phyloP scores from a whole-genome alignment of 345 rosid species.

The Eucalyptus cloeziana region DNA sequence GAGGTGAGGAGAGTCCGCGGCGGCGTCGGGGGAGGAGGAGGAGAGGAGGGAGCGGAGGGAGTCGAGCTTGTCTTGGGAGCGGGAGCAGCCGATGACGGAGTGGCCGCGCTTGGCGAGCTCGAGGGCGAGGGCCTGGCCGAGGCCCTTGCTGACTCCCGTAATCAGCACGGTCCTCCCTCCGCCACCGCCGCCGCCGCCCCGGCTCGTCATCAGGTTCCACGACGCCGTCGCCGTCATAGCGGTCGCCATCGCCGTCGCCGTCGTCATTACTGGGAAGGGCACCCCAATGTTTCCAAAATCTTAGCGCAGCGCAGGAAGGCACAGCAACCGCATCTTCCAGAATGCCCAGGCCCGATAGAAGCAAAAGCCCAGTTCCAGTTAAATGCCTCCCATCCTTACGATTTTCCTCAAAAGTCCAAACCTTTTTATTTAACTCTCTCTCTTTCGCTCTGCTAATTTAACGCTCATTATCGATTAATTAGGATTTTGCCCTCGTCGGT shows the following conservation, averaged over 20 bases:
- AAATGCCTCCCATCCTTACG: not conserved
- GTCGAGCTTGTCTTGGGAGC: conserved; percentile 61
- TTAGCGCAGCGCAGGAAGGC: not conserved
- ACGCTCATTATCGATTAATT: not conserved
- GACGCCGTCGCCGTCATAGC: conserved; percentile 1
- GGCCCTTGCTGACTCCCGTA: conserved; percentile 85
- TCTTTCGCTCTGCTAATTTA: not conserved
- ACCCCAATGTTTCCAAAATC: not conserved
- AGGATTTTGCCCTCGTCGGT: not conserved
- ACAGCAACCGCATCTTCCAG: not conserved
- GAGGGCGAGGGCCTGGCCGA: conserved; percentile 79
- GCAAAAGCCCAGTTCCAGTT: not conserved
- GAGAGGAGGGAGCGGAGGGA: conserved; percentile 55
- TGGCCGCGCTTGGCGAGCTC: conserved; percentile 90
- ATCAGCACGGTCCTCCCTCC: conserved; percentile 40
- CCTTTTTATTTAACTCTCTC: not conserved
- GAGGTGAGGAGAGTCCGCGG: conserved; percentile 25
- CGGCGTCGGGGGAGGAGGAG: conserved; percentile 21
- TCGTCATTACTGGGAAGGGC: not conserved
- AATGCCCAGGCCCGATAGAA: not conserved
- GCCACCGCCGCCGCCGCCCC: conserved; percentile 8
- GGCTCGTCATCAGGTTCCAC: conserved; percentile 7
- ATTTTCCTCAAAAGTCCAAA: not conserved
- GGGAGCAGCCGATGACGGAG: conserved; percentile 84
- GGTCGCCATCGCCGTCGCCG: not conserved